These are phyloP conservation scores for Mucor irregularis DNA, from an alignment of 371 early-diverging fungal species.

Conservation along the genomic window DNA sequence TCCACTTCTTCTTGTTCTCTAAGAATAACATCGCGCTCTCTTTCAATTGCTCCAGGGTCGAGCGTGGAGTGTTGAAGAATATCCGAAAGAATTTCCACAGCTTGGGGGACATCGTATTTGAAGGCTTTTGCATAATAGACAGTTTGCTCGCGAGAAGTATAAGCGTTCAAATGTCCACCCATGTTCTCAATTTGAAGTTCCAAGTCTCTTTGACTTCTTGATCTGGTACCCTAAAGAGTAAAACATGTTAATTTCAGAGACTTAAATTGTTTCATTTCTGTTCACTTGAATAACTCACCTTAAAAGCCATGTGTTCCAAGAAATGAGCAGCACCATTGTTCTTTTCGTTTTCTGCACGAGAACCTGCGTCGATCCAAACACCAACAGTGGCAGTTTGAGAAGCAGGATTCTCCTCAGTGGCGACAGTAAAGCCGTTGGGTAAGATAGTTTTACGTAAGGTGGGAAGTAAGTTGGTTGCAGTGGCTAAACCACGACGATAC, in stretches of 20 bases:
- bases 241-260: constrained; percentile 43
- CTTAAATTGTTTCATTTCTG: constrained; percentile 67
- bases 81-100: constrained; percentile 93
- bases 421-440: constrained; percentile 93
- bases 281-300: constrained; percentile 66
- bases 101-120: constrained; percentile 79
- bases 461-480: constrained; percentile 51
- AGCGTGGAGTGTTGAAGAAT: constrained; percentile 91
- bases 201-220: constrained; percentile 74
- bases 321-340: constrained; percentile 98
- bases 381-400: constrained; percentile 97
- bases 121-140: constrained; percentile 96
- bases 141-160: constrained; percentile 98
- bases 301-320: constrained; percentile 98
- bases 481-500: constrained; percentile 61
- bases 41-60: constrained; percentile 78
- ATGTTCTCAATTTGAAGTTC: constrained; percentile 96
- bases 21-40: constrained; percentile 94
- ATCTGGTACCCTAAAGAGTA: constrained; percentile 79
- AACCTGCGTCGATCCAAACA: constrained; percentile 97
- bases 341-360: constrained; percentile 84
- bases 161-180: constrained; percentile 97
- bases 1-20: constrained; percentile 96
- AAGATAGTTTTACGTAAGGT: constrained; percentile 80
- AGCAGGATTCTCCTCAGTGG: constrained; percentile 91